Evolutionary conservation across 2,329 filamentous ascomycete species (phyloP).

Genomic region (Microdochium nivale): DNA sequence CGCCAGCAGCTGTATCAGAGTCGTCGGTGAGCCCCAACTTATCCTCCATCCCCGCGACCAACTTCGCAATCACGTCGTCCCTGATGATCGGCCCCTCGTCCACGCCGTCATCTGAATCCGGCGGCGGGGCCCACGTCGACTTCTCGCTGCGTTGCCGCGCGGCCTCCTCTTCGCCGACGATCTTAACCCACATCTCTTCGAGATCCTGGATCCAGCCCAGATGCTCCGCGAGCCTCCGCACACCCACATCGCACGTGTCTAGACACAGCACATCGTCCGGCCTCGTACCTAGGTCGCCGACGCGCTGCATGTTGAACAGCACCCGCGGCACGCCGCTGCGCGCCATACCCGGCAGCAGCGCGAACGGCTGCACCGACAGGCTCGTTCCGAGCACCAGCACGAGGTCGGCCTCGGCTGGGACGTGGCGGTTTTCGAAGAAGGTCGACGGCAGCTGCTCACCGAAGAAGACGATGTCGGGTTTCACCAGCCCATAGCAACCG

Average conservation of each 20-base stretch:
- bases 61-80: conserved; percentile 33
- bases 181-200: conserved; percentile 62
- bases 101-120: conserved; percentile 12
- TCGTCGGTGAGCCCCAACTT: conserved; percentile 13
- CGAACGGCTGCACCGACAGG: conserved; percentile 81
- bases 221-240: conserved; percentile 67
- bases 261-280: conserved; percentile 79
- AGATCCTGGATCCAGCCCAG: conserved; percentile 83
- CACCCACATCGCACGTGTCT: conserved; percentile 75
- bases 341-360: conserved; percentile 62
- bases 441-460: conserved; percentile 53
- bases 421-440: conserved; percentile 52
- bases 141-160: conserved; percentile 29
- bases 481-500: conserved; percentile 70
- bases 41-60: conserved; percentile 21
- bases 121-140: neutral
- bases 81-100: conserved; percentile 8
- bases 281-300: conserved; percentile 68
- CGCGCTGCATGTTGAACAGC: conserved; percentile 78
- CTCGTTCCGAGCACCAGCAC: conserved; percentile 85
- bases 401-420: conserved; percentile 60
- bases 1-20: conserved; percentile 2
- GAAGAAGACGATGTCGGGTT: conserved; percentile 94
- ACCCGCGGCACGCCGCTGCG: conserved; percentile 60
- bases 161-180: conserved; percentile 54